Base-by-base conservation (phyloP, 306 rosid genomes). In the Datisca glomerata region DNA sequence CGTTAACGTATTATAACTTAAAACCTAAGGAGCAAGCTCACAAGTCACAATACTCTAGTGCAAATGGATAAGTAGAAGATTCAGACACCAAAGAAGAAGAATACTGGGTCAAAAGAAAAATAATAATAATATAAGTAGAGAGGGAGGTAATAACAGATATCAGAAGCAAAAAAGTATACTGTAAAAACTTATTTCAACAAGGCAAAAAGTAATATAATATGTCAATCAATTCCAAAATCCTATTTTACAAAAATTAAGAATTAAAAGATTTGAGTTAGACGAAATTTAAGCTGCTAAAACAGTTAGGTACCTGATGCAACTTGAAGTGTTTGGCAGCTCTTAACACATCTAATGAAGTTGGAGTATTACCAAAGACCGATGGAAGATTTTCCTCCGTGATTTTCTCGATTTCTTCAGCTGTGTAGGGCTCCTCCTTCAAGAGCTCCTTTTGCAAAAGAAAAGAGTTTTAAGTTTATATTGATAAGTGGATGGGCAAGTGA, bases 341-440 rank as follows among this genome's bases (percentile, higher is more conserved):
- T 54, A 89, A 5, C 9, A 89, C 98, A 21, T 78, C 84, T 58
- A 89, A 57, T 54, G 77, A 89, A 56, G 86, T 69, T 21, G 78
- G 67, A 80, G 93, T 77, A 51, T 53, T 43, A 45, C 51, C 44
- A 53, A 80, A 70, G 54, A 80, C 45, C 22, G 92, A 72, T 12
- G 91, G 43, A 22, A 89, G 68, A 45, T 69, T 75, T 39, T 75
- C 85, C 24, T 45, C 74, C 0, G 72, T 57, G 57, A 84, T 69
- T 44, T 56, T 41, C 65, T 84, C 98, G 45, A 89, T 66, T 41
- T 89, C 92, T 39, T 67, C 78, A 31, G 69, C 68, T 4, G 92
- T 78, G 60, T 78, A 89, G 18, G 98, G 92, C 51, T 80, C 98
- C 73, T 78, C 96, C 69, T 89, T 89, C 75, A 89, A 74, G 56